Percentiles rank a stretch among this genome's conserved stretches.
Conservation (phyloP, 1,284 basidiomycete genomes). For the Ustilago curta region DNA sequence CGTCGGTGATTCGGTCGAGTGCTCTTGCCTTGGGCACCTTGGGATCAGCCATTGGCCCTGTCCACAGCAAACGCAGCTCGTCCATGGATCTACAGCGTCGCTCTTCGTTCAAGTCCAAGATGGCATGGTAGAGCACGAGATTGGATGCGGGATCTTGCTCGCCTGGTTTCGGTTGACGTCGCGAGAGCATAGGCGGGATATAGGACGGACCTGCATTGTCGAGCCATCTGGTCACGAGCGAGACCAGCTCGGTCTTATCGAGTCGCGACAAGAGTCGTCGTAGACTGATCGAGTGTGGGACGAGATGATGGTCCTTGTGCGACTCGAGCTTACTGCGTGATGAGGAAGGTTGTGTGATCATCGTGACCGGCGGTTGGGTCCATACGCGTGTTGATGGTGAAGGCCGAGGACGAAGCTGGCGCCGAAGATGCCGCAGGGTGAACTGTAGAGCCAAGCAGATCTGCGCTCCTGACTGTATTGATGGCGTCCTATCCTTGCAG, state of each 20-base stretch:
- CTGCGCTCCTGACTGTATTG: not conserved
- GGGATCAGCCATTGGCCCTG: constrained; percentile 45
- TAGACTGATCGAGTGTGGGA: constrained; percentile 40
- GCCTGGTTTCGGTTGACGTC: constrained; percentile 32
- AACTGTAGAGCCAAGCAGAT: not conserved
- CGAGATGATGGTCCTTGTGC: constrained; percentile 33
- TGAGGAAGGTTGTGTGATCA: constrained; percentile 46
- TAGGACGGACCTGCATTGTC: constrained; percentile 30
- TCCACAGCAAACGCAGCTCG: constrained; percentile 49
- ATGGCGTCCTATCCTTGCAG: not conserved
- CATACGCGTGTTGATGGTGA: not conserved
- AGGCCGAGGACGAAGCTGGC: constrained; percentile 4
- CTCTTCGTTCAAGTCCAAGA: constrained; percentile 51
- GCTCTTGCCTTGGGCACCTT: constrained; percentile 55
- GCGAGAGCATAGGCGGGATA: constrained; percentile 47
- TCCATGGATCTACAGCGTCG: constrained; percentile 46
- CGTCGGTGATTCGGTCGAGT: constrained; percentile 51
- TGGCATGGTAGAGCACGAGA: constrained; percentile 41
- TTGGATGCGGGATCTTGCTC: constrained; percentile 36
- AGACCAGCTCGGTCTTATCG: constrained; percentile 45
- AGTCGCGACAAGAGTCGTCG: constrained; percentile 41
- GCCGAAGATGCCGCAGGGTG: not conserved
- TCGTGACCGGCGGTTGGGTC: constrained; percentile 5
- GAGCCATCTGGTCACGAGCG: constrained; percentile 43
- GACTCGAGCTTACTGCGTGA: constrained; percentile 40